Conservation (phyloP, 1,284 basidiomycete genomes). For the Tilletia caries region DNA sequence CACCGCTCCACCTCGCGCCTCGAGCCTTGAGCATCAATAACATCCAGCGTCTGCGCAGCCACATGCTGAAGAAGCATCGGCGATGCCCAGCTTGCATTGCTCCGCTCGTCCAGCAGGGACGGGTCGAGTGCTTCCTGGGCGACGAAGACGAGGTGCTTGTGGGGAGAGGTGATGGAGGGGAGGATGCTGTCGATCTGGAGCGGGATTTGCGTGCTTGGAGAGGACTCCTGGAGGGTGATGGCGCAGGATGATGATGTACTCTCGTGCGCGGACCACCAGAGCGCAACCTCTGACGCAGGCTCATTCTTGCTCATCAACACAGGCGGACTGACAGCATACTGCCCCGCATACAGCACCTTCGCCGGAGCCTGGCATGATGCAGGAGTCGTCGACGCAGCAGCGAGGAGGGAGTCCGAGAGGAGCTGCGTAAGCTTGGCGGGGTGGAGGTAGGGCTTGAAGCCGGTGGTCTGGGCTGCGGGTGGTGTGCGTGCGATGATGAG, state of each 20-base stretch:
- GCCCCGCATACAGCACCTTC: not conserved
- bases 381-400: no score
- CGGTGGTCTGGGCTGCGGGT: no score
- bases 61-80: conserved; percentile 5
- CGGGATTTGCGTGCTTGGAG: not conserved
- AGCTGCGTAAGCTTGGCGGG: no score
- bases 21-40: no score
- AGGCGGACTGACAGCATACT: conserved; percentile 9
- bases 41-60: not conserved
- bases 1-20: not conserved
- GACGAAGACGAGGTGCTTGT: conserved; percentile 8
- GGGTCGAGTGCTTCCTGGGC: conserved; percentile 10
- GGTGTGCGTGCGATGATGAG: no score
- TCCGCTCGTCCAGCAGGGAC: not conserved
- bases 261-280: not conserved
- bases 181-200: not conserved
- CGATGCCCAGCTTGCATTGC: not conserved
- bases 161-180: not conserved
- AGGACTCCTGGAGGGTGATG: not conserved
- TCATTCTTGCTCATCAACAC: not conserved
- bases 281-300: not conserved
- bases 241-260: not conserved
- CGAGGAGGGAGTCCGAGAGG: no score
- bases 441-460: no score
- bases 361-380: not conserved